Evolutionary conservation across 2,329 filamentous ascomycete genomes (phyloP).

Genomic region (Epichloe gansuensis): DNA sequence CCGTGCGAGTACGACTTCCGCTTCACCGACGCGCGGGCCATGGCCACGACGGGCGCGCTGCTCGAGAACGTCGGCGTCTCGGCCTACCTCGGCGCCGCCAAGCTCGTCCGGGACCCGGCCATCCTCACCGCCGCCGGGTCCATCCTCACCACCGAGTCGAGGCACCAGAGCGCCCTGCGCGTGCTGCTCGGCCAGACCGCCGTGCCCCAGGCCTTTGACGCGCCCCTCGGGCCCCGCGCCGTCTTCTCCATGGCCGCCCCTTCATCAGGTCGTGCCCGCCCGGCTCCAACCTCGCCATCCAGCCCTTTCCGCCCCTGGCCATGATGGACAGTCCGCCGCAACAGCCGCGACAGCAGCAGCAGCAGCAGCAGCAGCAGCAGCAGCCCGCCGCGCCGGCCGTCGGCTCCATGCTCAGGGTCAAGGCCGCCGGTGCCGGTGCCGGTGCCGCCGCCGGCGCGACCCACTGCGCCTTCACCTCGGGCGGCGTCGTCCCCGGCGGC

Average conservation of each 20-base stretch:
- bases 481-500: slow-evolving; percentile 41
- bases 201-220: slow-evolving; percentile 58
- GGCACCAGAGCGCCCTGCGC: slow-evolving; percentile 64
- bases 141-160: slow-evolving; percentile 61
- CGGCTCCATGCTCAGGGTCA: slow-evolving; percentile 24
- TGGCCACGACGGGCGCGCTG: slow-evolving; percentile 57
- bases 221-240: slow-evolving; percentile 52
- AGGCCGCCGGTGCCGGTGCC: slow-evolving; percentile 32
- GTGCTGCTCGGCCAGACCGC: slow-evolving; percentile 43
- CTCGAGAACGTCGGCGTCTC: slow-evolving; percentile 64
- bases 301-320: slow-evolving; percentile 46
- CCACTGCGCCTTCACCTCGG: slow-evolving; percentile 57
- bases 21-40: slow-evolving; percentile 51
- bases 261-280: slow-evolving; percentile 62
- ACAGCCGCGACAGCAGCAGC: slow-evolving; percentile 11
- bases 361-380: slow-evolving; percentile 18
- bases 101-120: slow-evolving; percentile 44
- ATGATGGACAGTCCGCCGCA: slow-evolving; percentile 20
- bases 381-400: slow-evolving; percentile 23
- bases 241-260: slow-evolving; percentile 61
- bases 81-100: slow-evolving; percentile 61
- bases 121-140: slow-evolving; percentile 55
- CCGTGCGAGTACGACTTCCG: slow-evolving; percentile 63
- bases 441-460: slow-evolving; percentile 34
- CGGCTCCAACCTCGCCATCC: slow-evolving; percentile 51